A percentile compares a stretch with the other conserved stretches of the same genome.
These are phyloP conservation scores for Rubus parviflorus DNA, from an alignment of 306 rosid genomes.

Conservation along the genomic window DNA sequence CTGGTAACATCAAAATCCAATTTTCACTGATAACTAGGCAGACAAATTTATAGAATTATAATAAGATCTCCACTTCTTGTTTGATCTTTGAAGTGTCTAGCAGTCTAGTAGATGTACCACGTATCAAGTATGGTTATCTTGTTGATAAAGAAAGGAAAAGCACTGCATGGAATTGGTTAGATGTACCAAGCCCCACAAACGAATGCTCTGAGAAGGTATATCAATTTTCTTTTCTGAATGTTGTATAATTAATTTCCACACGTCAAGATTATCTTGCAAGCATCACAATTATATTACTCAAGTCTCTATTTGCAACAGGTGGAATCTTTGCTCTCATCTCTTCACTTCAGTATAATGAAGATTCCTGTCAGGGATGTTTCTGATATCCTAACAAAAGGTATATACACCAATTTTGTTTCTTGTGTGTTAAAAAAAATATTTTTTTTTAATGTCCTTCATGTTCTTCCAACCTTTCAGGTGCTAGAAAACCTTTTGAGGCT, in stretches of 20 bases:
- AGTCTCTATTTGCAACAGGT: conserved; percentile 47
- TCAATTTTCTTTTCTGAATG: conserved; percentile 24
- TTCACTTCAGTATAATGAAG: conserved; percentile 59
- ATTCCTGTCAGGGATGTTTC: conserved; percentile 71
- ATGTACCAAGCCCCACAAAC: conserved; percentile 53
- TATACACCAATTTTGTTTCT: conserved; percentile 20
- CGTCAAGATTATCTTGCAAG: conserved; percentile 15
- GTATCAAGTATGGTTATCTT: conserved; percentile 69
- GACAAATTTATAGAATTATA: conserved; percentile 4
- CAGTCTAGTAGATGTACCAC: conserved; percentile 84
- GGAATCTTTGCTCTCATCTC: conserved; percentile 64
- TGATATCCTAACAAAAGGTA: conserved; percentile 68
- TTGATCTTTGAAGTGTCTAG: conserved; percentile 66
- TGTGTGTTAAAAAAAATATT: neutral
- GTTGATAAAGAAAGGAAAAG: conserved; percentile 48
- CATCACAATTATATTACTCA: conserved; percentile 13
- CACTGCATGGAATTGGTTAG: conserved; percentile 72
- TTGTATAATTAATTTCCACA: conserved; percentile 13
- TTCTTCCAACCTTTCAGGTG: conserved; percentile 54
- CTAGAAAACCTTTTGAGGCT: conserved; percentile 76
- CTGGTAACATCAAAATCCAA: conserved; percentile 61
- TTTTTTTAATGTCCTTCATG: conserved; percentile 14
- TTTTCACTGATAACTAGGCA: conserved; percentile 13
- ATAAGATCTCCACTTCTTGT: conserved; percentile 15
- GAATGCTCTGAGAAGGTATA: conserved; percentile 78